phyloP scores from a whole-genome alignment of 2,329 filamentous ascomycete species.

The Aspergillus floridensis region DNA sequence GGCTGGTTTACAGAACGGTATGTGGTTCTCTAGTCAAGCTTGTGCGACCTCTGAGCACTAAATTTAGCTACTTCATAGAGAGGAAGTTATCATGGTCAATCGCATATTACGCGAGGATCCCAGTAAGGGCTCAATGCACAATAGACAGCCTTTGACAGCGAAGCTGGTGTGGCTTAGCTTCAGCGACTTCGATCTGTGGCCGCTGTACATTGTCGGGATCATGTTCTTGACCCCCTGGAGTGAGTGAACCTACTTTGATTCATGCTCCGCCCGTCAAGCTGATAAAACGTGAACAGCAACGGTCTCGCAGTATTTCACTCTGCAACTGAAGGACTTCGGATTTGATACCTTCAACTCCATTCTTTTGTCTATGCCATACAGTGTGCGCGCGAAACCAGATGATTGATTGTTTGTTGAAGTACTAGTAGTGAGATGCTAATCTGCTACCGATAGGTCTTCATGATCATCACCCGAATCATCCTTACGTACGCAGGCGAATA shows the following conservation, averaged over 20 bases:
- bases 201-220: slow-evolving; percentile 50
- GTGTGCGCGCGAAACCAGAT: slow-evolving; percentile 38
- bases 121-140: slow-evolving; percentile 57
- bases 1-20: slow-evolving; percentile 62
- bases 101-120: slow-evolving; percentile 53
- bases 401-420: slow-evolving; percentile 11
- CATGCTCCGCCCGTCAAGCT: background rate
- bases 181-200: slow-evolving; percentile 56
- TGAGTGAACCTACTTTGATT: slow-evolving; percentile 3
- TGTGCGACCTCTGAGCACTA: background rate
- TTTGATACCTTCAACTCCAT: slow-evolving; percentile 58
- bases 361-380: slow-evolving; percentile 54
- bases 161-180: slow-evolving; percentile 50
- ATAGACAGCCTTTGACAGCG: slow-evolving; percentile 49
- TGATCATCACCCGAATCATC: slow-evolving; percentile 14
- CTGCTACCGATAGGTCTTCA: slow-evolving; percentile 5
- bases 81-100: slow-evolving; percentile 68
- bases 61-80: slow-evolving; percentile 23
- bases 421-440: slow-evolving; percentile 9
- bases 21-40: background rate
- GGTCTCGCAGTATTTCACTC: slow-evolving; percentile 30
- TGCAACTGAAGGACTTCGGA: slow-evolving; percentile 47
- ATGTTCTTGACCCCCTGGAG: slow-evolving; percentile 34
- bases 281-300: slow-evolving; percentile 12
- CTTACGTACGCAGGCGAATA: slow-evolving; percentile 34